These are phyloP conservation scores for Magnolia officinalis DNA, from an alignment of 164 flowering plant genomes.

Conservation along the genomic window DNA sequence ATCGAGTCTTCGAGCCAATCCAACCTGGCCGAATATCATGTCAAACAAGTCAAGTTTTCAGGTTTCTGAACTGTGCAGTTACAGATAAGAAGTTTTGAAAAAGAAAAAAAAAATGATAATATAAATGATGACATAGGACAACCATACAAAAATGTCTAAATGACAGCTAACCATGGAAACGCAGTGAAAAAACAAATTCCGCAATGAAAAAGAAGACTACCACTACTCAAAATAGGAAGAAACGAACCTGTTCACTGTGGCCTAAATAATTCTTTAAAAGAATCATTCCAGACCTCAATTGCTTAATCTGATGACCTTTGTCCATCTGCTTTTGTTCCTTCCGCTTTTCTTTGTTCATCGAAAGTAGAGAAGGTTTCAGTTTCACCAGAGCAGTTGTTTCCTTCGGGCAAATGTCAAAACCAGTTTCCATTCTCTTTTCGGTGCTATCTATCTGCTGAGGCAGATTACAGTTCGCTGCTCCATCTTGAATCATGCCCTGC, in stretches of 20 bases:
- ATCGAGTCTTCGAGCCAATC: no score
- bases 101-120: no score
- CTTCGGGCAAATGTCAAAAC: constrained; percentile 49
- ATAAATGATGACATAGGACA: no score
- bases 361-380: constrained; percentile 43
- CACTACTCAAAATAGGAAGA: neutral
- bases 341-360: constrained; percentile 33
- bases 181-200: neutral
- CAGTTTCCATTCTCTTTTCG: neutral
- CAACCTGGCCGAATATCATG: no score
- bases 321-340: no score
- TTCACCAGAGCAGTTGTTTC: constrained; percentile 13
- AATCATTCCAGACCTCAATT: constrained; percentile 66
- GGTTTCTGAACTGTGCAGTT: no score
- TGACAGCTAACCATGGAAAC: no score
- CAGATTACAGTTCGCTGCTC: neutral
- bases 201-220: neutral
- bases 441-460: constrained; percentile 1
- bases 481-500: neutral
- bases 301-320: constrained; percentile 13
- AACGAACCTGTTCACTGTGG: constrained; percentile 46
- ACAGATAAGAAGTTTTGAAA: no score
- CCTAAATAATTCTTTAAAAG: constrained; percentile 46
- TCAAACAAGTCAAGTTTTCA: no score
- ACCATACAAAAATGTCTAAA: no score